Base-by-base conservation (phyloP, 768 basidiomycete species). In the Rubroboletus satanas region DNA sequence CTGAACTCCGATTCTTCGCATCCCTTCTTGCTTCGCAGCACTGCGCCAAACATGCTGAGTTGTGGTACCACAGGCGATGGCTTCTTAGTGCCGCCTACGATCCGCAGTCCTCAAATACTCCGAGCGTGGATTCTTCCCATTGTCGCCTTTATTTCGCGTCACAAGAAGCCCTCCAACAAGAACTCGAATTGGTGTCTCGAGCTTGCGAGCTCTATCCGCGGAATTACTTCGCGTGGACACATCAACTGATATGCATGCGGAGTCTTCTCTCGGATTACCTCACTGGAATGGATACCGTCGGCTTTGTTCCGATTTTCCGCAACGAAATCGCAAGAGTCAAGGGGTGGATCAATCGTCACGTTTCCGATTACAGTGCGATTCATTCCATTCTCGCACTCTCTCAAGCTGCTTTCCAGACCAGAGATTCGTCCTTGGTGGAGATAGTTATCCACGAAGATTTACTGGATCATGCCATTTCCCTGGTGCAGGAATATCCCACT, bases 31-130 rank as follows among this genome's bases (percentile, higher is more conserved):
- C 81, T 23, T 77, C 77, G 41, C 76, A 72, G 5, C 78, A 83
- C 26, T 80, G 76, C 61, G 77, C 81, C 23, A 90, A 88, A 69
- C 79, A 87, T 61, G 83, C 83, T 1, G 77, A 83, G 28, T 62
- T 88, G 28, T 90, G 88, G 88, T 75, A 83, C 57, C 83, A 90
- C 63, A 79, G 88, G 32, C 78, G 81, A 60, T 88, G 87, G 87
- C 73, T 86, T 39, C 73, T 87, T 14, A 29, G 55, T 61, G 59
- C 17, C 66, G 64, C 42, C 43, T 76, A 32, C 71, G 76, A 58
- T 36, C 57, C 45, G 48, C 69, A 38, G 21, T 5, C 28, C 31
- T 31, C 41, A 1, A 23, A 39, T 14, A 23, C 36, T 11, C 5
- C 21, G 4, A 18, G 6, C 5, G 2, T 11, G 3, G 51, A 52